phyloP scores from a whole-genome alignment of 1,284 basidiomycete genomes.

The Gomphus bonarii region DNA sequence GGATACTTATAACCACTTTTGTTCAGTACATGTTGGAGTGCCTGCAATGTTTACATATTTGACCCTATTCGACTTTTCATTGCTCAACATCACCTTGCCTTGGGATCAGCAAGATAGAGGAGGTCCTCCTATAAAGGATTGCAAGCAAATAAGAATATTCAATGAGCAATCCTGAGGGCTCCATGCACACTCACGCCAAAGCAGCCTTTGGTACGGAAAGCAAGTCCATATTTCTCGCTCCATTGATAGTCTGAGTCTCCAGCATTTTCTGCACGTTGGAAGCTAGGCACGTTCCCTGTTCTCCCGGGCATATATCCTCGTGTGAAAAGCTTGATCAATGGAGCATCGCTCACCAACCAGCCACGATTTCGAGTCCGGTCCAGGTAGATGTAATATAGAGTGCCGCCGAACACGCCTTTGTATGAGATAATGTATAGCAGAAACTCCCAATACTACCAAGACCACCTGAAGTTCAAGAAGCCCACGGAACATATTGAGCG shows the following conservation, averaged over 20 bases:
- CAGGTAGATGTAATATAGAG: constrained; percentile 4
- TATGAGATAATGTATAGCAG: background rate
- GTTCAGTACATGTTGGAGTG: constrained; percentile 1
- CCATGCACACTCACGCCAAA: constrained; percentile 14
- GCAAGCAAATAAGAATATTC: background rate
- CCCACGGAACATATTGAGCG: background rate
- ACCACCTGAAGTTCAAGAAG: background rate
- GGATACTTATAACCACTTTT: constrained; percentile 1
- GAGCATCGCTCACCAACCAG: background rate
- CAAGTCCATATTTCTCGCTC: constrained; percentile 14
- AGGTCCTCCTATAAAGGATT: background rate
- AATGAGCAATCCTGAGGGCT: background rate
- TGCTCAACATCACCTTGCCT: background rate
- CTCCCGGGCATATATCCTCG: background rate
- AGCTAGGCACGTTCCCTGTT: constrained; percentile 14
- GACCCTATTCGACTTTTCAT: background rate
- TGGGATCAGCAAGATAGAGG: constrained; percentile 3
- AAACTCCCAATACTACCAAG: background rate
- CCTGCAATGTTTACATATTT: background rate
- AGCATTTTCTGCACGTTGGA: constrained; percentile 15
- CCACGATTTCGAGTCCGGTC: background rate
- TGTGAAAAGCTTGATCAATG: background rate
- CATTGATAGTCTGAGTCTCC: constrained; percentile 16
- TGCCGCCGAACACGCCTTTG: background rate
- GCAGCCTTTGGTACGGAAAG: constrained; percentile 15